Conservation (phyloP, 805 yeast genomes). For the Starmera pachycereana region DNA sequence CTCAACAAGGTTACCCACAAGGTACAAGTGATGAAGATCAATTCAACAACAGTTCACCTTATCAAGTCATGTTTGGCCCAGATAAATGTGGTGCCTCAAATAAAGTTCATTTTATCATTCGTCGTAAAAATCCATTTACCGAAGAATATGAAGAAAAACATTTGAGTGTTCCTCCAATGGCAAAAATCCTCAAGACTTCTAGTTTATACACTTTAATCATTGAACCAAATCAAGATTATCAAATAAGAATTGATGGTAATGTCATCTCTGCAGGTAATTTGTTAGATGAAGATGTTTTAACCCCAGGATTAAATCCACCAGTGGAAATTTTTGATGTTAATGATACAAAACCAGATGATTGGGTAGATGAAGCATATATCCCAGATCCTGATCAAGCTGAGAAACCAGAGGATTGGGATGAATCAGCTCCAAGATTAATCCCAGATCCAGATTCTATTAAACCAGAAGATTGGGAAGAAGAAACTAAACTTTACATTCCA, state of each 20-base stretch:
- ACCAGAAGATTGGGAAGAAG: conserved; percentile 79
- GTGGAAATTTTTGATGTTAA: conserved; percentile 43
- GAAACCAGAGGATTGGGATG: conserved; percentile 86
- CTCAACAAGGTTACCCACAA: conserved; percentile 26
- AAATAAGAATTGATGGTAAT: conserved; percentile 76
- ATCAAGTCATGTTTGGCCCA: conserved; percentile 90
- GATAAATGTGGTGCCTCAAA: conserved; percentile 79
- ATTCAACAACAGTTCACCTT: conserved; percentile 59
- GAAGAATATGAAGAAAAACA: conserved; percentile 62
- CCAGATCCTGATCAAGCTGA: conserved; percentile 53
- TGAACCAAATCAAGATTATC: conserved; percentile 54
- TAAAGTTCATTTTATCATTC: conserved; percentile 69
- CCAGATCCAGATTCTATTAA: conserved; percentile 55
- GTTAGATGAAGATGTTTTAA: conserved; percentile 41
- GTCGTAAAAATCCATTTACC: conserved; percentile 42
- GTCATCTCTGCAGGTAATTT: conserved; percentile 62
- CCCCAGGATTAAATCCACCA: conserved; percentile 66
- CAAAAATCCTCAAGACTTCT: conserved; percentile 43
- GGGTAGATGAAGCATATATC: conserved; percentile 65
- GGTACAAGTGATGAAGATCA: conserved; percentile 23
- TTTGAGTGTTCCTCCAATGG: conserved; percentile 47
- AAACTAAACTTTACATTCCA: conserved; percentile 41
- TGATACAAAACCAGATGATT: conserved; percentile 63
- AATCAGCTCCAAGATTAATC: conserved; percentile 49
- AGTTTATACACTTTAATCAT: conserved; percentile 71